These are phyloP conservation scores for Cercospora sesami DNA, from an alignment of 2,329 filamentous ascomycete species.

Conservation along the genomic window DNA sequence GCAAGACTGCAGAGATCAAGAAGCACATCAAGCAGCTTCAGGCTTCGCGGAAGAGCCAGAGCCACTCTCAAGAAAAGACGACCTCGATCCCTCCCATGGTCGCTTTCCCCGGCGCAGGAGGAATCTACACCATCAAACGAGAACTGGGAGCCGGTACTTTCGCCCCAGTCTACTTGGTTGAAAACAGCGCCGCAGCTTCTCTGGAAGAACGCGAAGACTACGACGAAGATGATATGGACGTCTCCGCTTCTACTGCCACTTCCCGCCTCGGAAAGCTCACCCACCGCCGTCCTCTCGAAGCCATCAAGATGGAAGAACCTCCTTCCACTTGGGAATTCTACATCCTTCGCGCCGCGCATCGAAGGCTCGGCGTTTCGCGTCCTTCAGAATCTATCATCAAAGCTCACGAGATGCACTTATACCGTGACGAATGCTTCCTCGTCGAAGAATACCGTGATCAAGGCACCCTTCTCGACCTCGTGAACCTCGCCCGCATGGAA, in stretches of 20 bases:
- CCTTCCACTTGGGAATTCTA: slow-evolving; percentile 94
- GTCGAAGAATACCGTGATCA: slow-evolving; percentile 84
- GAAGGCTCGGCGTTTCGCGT: slow-evolving; percentile 68
- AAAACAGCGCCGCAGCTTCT: slow-evolving; percentile 52
- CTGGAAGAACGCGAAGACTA: slow-evolving; percentile 45
- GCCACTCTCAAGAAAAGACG: slow-evolving; percentile 45
- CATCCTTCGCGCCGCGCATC: slow-evolving; percentile 81
- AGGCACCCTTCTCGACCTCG: slow-evolving; percentile 89
- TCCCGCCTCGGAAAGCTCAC: slow-evolving; percentile 63
- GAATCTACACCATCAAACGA: slow-evolving; percentile 74
- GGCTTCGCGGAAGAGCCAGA: slow-evolving; percentile 43
- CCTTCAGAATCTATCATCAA: slow-evolving; percentile 75
- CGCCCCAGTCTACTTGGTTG: slow-evolving; percentile 89
- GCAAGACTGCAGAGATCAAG: slow-evolving; percentile 72
- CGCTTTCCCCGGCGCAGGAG: slow-evolving; percentile 63
- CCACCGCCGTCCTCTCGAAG: slow-evolving; percentile 66
- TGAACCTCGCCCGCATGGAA: slow-evolving; percentile 74
- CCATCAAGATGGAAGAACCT: slow-evolving; percentile 91
- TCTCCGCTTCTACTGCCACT: slow-evolving; percentile 41
- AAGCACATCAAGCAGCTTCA: slow-evolving; percentile 63
- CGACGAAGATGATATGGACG: slow-evolving; percentile 33
- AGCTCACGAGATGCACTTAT: slow-evolving; percentile 89
- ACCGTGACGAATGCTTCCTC: slow-evolving; percentile 84
- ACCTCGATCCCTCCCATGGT: slow-evolving; percentile 63
- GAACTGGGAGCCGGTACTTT: slow-evolving; percentile 93